phyloP scores from a whole-genome alignment of 257 asterid species.

The Galeopsis tetrahit region DNA sequence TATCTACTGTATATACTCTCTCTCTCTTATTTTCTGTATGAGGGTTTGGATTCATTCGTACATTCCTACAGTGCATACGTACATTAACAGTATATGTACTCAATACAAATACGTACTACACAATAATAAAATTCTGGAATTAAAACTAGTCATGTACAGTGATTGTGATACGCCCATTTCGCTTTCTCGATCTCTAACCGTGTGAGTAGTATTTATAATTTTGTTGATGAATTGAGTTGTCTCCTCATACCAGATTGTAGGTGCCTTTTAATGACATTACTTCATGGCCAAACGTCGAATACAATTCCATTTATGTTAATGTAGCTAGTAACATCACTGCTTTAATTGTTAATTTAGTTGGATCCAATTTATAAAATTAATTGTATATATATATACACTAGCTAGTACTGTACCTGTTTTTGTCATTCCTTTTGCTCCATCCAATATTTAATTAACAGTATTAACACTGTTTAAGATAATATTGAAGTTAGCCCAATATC shows the following conservation, averaged over 20 bases:
- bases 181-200: slow-evolving; percentile 30
- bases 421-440: slow-evolving; percentile 50
- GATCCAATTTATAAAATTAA: too few species aligned
- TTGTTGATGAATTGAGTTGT: not conserved
- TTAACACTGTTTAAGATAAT: slow-evolving; percentile 11
- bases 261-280: slow-evolving; percentile 23
- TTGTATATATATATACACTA: too few species aligned
- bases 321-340: not conserved
- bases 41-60: slow-evolving; percentile 41
- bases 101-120: slow-evolving; percentile 11
- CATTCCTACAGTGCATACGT: slow-evolving; percentile 12
- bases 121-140: slow-evolving; percentile 1
- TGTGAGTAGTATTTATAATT: too few species aligned
- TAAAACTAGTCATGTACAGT: slow-evolving; percentile 33
- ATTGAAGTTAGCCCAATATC: slow-evolving; percentile 18
- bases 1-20: slow-evolving; percentile 5
- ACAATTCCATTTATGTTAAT: slow-evolving; percentile 13
- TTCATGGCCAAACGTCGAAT: slow-evolving; percentile 5
- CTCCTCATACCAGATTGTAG: slow-evolving; percentile 23
- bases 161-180: slow-evolving; percentile 30
- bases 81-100: not conserved
- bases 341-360: not conserved
- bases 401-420: not conserved
- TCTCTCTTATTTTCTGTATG: slow-evolving; percentile 29
- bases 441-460: slow-evolving; percentile 27